Evolutionary conservation across 1,284 basidiomycete genomes (phyloP).

Genomic region (Caloboletus firmus): DNA sequence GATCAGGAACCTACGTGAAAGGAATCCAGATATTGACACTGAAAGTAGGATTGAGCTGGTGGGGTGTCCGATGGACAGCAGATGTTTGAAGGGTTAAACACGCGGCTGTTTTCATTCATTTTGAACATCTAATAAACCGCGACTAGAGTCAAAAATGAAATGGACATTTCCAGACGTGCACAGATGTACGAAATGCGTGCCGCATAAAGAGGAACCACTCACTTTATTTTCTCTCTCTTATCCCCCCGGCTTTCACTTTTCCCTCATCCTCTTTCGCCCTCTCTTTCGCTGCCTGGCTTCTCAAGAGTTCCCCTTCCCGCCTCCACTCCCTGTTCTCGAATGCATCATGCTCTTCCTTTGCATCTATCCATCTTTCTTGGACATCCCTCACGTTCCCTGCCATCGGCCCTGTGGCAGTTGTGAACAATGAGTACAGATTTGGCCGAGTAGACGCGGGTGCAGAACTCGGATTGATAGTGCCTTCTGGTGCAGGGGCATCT

Average conservation of each 20-base stretch:
- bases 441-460: conserved; percentile 46
- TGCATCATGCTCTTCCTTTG: conserved; percentile 74
- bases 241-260: conserved; percentile 11
- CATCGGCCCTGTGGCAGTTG: conserved; percentile 60
- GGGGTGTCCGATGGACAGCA: background rate
- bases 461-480: conserved; percentile 47
- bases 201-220: background rate
- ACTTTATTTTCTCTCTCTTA: conserved; percentile 32
- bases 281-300: conserved; percentile 25
- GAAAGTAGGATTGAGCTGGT: background rate
- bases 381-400: conserved; percentile 69
- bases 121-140: background rate
- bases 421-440: conserved; percentile 67
- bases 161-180: background rate
- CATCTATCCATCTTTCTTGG: conserved; percentile 88
- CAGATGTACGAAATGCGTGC: background rate
- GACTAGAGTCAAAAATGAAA: background rate
- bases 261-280: conserved; percentile 4
- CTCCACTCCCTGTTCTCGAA: conserved; percentile 73
- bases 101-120: background rate
- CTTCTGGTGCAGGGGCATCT: conserved; percentile 50
- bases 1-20: background rate
- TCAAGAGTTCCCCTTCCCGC: conserved; percentile 51
- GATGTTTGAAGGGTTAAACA: background rate
- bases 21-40: background rate